Evolutionary conservation across 1,139 yeast species (phyloP), one percentile per base, ranked within the genome.

Genomic region (Entelexis paramagnoliae): DNA sequence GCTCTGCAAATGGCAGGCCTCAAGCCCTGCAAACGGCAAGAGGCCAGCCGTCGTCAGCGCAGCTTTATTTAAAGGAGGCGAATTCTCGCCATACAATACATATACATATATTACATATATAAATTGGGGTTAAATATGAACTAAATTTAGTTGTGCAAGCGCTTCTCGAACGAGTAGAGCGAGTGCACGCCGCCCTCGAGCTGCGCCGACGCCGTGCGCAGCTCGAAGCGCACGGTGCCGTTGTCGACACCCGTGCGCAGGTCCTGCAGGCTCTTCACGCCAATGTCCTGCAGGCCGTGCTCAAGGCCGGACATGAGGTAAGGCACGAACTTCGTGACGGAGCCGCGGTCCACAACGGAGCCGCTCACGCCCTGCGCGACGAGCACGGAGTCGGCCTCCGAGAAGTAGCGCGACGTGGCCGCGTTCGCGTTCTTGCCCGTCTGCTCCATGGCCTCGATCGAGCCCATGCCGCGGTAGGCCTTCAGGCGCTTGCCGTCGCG

Each of bases 311-410:
- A 83, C 79, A 75, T 83, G 70, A 91, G 76, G 76, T 91, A 91
- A 59, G 98, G 98, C 61, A 91, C 75, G 68, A 88, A 91, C 75
- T 91, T 91, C 69, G 81, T 79, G 67, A 91, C 77, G 40, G 97
- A 88, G 64, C 98, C 99, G 71, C 89, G 87, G 75, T 91, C 99
- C 62, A 88, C 82, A 63, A 91, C 99, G 51, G 95, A 77, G 64
- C 99, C 99, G 59, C 94, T 78, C 61, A 91, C 99, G 78, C 99
- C 99, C 76, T 91, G 99, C 52, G 99, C 99, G 62, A 91, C 98
- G 62, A 91, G 78, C 59, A 91, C 97, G 66, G 84, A 77, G 71
- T 91, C 99, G 59, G 87, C 73, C 75, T 91, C 98, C 55, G 96
- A 87, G 72, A 91, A 91, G 76, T 91, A 91, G 75, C 99, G 85